Conservation (phyloP, 768 basidiomycete genomes). For the Trametopsis cervina region DNA sequence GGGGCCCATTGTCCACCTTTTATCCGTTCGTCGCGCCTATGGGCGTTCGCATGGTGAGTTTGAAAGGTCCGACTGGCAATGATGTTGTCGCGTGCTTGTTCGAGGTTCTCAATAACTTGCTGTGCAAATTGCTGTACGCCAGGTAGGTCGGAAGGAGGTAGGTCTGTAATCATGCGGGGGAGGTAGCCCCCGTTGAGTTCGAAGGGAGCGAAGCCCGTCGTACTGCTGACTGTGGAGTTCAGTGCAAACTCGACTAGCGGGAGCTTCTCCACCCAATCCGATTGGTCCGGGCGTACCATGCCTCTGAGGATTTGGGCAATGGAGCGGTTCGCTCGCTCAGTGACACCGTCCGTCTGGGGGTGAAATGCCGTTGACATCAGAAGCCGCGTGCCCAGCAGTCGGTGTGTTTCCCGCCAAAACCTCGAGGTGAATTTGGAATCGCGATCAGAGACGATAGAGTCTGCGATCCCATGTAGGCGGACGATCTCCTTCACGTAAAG, state of each 20-base stretch:
- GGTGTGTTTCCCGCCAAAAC: conserved; percentile 26
- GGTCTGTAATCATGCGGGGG: conserved; percentile 13
- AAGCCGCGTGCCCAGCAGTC: conserved; percentile 15
- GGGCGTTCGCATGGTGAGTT: conserved; percentile 25
- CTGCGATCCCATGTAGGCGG: too few species aligned
- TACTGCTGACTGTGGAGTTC: conserved; percentile 24
- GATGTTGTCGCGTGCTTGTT: conserved; percentile 32
- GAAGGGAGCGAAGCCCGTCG: conserved; percentile 31
- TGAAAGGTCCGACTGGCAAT: conserved; percentile 27
- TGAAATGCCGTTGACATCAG: conserved; percentile 24
- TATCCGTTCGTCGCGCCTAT: conserved; percentile 8
- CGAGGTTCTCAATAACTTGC: conserved; percentile 13
- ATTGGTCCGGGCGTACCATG: conserved; percentile 11
- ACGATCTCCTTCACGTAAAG: conserved; percentile 15
- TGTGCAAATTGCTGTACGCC: conserved; percentile 23
- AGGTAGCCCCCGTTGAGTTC: conserved; percentile 19
- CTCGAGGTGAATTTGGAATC: conserved; percentile 28
- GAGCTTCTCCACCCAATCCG: conserved; percentile 25
- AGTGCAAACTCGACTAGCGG: conserved; percentile 34
- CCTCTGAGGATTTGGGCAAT: conserved; percentile 12
- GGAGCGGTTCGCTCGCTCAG: conserved; percentile 13
- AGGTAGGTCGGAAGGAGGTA: conserved; percentile 7
- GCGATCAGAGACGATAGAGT: conserved; percentile 24
- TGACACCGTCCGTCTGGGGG: too few species aligned
- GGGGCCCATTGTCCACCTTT: too few species aligned